These are phyloP conservation scores for Rehmannia glutinosa DNA, from an alignment of 257 asterid species.

Conservation along the genomic window DNA sequence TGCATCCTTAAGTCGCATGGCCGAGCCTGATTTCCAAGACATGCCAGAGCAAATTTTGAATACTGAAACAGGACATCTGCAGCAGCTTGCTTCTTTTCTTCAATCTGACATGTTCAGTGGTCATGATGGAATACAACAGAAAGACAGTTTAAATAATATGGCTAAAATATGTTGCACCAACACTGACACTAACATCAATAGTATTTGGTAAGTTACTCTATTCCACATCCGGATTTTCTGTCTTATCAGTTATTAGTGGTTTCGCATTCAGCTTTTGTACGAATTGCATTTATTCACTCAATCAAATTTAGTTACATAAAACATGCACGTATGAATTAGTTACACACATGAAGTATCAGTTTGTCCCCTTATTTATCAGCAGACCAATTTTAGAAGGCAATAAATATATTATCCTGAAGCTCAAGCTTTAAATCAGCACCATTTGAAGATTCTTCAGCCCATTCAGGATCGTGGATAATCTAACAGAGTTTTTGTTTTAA, in stretches of 20 bases:
- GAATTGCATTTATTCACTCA: not conserved
- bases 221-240: not conserved
- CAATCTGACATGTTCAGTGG: conserved; percentile 35
- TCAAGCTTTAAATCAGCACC: not conserved
- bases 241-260: not conserved
- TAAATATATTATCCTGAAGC: not conserved
- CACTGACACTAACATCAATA: not conserved
- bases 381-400: not conserved
- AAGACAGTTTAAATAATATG: not conserved
- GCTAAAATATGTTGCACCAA: not conserved
- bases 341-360: not conserved
- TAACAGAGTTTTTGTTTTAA: no score
- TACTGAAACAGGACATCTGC: conserved; percentile 84
- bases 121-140: conserved; percentile 4
- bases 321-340: not conserved
- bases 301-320: not conserved
- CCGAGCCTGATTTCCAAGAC: conserved; percentile 77
- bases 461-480: not conserved
- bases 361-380: not conserved
- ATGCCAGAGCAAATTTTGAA: conserved; percentile 80
- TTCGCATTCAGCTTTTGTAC: no score
- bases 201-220: not conserved
- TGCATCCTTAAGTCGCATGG: conserved; percentile 96
- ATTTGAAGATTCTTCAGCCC: not conserved
- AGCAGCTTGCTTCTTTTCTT: conserved; percentile 94